Percentiles rank a stretch among this genome's conserved stretches.
Conservation (phyloP, 2,329 filamentous ascomycete species). For the Nemania serpens region DNA sequence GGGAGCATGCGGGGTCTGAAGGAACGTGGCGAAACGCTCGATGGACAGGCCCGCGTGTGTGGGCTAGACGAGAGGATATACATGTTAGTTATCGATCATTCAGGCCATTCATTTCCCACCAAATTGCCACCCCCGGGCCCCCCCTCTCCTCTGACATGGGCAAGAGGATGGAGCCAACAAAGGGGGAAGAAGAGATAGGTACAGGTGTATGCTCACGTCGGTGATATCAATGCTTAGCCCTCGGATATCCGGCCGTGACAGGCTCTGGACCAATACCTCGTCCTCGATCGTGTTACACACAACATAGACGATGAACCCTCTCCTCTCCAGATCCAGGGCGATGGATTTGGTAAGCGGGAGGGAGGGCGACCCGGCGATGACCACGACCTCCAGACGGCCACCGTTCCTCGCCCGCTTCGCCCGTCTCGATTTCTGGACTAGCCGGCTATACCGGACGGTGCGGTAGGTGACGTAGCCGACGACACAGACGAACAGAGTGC, state of each 20-base stretch:
- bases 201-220: slow-evolving; percentile 59
- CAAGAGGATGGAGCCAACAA: no score
- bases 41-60: slow-evolving; percentile 70
- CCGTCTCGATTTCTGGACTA: slow-evolving; percentile 69
- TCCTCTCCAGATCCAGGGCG: slow-evolving; percentile 82
- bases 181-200: no score
- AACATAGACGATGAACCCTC: slow-evolving; percentile 92
- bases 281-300: slow-evolving; percentile 86
- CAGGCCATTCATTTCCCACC: no score
- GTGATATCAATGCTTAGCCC: slow-evolving; percentile 83
- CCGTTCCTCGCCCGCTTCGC: slow-evolving; percentile 82
- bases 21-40: slow-evolving; percentile 71
- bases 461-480: slow-evolving; percentile 67
- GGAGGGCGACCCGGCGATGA: slow-evolving; percentile 85
- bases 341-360: slow-evolving; percentile 84
- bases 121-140: no score
- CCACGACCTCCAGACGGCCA: slow-evolving; percentile 81
- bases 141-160: no score
- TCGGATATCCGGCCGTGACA: slow-evolving; percentile 80
- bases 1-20: slow-evolving; percentile 75
- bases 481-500: slow-evolving; percentile 71
- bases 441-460: slow-evolving; percentile 56
- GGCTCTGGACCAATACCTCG: slow-evolving; percentile 74
- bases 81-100: not conserved
- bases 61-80: slow-evolving; percentile 57